These are phyloP conservation scores for Dactylellina leptospora DNA, from an alignment of 2,329 filamentous ascomycete species.

Conservation along the genomic window DNA sequence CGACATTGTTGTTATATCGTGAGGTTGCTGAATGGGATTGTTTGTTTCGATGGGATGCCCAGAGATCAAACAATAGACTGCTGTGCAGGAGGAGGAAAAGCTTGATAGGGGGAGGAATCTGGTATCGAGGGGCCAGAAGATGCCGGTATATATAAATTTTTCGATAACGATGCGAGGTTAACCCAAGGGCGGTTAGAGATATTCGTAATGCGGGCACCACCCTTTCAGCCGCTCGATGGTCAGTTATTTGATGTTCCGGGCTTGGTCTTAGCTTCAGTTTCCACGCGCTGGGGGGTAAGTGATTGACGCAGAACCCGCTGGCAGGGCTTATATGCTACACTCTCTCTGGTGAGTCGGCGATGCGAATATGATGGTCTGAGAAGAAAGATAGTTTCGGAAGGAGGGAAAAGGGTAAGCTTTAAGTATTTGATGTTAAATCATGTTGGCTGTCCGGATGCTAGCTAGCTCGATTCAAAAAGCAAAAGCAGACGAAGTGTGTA, in stretches of 20 bases:
- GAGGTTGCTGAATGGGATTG: not conserved
- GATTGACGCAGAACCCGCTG: not conserved
- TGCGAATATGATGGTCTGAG: conserved; percentile 17
- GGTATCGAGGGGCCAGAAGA: not conserved
- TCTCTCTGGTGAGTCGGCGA: conserved; percentile 2
- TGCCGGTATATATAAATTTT: not conserved
- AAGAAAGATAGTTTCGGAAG: conserved; percentile 3
- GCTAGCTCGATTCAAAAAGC: conserved; percentile 26
- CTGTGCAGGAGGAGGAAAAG: not conserved
- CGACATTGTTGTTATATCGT: not conserved
- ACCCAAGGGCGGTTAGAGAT: conserved; percentile 39
- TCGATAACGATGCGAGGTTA: conserved; percentile 3
- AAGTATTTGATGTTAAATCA: conserved; percentile 39
- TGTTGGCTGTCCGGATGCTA: conserved; percentile 2
- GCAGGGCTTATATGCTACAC: conserved; percentile 5
- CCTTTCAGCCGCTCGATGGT: conserved; percentile 46
- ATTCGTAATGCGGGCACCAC: conserved; percentile 32
- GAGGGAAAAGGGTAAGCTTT: conserved; percentile 18
- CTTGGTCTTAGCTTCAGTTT: not conserved
- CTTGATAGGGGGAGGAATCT: not conserved
- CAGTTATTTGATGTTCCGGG: conserved; percentile 22
- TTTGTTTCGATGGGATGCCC: not conserved
- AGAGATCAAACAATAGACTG: not conserved
- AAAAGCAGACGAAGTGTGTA: too few relatives aligned
- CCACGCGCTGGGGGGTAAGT: not conserved